Evolutionary conservation across 179 eudicot species (phyloP), one percentile per base, ranked within the genome.

Genomic region (Beta corolliflora): DNA sequence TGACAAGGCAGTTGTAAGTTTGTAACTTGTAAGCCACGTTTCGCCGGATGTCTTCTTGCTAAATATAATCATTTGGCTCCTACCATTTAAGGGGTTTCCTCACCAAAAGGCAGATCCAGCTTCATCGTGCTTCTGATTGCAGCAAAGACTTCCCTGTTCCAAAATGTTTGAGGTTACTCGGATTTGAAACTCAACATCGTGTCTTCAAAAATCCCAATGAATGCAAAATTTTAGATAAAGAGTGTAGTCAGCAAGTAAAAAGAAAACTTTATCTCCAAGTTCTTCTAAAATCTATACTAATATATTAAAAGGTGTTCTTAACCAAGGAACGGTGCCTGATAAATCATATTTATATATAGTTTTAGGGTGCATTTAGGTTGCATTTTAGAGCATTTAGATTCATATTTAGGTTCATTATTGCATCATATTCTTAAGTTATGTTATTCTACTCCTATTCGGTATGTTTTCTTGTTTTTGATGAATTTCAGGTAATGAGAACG

Each of bases 1-100:
- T 79, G 82, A 79, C 77, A 16, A 36, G 64, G 77, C 77, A 59
- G 77, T 75, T 71, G 77, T 52, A 1, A 60, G n/a, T n/a, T n/a
- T n/a, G n/a, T n/a, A n/a, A n/a, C 58, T 19, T 4, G 21, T 45
- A 58, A 29, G 31, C 12, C 4, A 46, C 18, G 14, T 50, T 46
- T 15, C 19, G 15, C 68, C 36, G 76, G 65, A 67, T 41, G 21
- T 65, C 64, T 68, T n/a, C 59, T 77, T 46, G 31, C 68, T 71
- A 46, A n/a, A 73, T 52, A 73, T 73, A 52, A 25, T 14, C 4
- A 18, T 36, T 54, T 36, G 19, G 21, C 21, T 78, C 61, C 76
- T 58, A 79, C 74, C 76, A 45, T 70, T 79, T 21, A 5, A 71
- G 14, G 46, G 18, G 31, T 5, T 15, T 41, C 29, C 4, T 54